Percentiles rank a stretch among this genome's conserved stretches.
Evolutionary conservation across 192 early-diverging fungal species (phyloP).

Genomic region (Mortierella hygrophila): DNA sequence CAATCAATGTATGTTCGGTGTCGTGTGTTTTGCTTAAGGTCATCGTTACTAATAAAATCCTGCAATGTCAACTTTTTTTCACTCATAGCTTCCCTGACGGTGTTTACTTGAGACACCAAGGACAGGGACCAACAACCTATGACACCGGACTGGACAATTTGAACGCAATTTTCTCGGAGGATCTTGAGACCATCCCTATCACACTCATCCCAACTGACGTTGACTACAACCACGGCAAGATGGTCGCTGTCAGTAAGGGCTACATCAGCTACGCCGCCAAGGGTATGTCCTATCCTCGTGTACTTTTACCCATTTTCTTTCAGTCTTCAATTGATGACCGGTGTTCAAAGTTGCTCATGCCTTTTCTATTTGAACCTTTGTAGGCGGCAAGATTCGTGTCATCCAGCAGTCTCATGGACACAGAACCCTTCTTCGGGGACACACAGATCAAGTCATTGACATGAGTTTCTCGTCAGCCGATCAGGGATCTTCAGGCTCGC

Average conservation of each 20-base stretch:
- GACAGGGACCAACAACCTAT: slow-evolving; percentile 30
- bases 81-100: slow-evolving; percentile 57
- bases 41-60: neutral
- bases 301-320: neutral
- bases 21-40: no score
- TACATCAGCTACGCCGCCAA: slow-evolving; percentile 65
- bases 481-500: neutral
- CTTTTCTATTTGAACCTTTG: neutral
- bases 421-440: slow-evolving; percentile 55
- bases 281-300: slow-evolving; percentile 27
- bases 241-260: slow-evolving; percentile 57
- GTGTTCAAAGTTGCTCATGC: neutral
- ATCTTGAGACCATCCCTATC: slow-evolving; percentile 57
- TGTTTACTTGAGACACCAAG: slow-evolving; percentile 48
- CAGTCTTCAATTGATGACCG: neutral
- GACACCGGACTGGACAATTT: slow-evolving; percentile 53
- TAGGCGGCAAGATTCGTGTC: slow-evolving; percentile 57
- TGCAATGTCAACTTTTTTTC: neutral
- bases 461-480: slow-evolving; percentile 44
- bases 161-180: slow-evolving; percentile 53
- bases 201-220: slow-evolving; percentile 57
- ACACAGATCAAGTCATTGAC: slow-evolving; percentile 52
- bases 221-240: slow-evolving; percentile 60
- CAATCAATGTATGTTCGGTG: neutral
- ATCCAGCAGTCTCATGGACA: slow-evolving; percentile 55